phyloP scores from a whole-genome alignment of 2,329 filamentous ascomycete species.

The Pseudocercospora ulei region DNA sequence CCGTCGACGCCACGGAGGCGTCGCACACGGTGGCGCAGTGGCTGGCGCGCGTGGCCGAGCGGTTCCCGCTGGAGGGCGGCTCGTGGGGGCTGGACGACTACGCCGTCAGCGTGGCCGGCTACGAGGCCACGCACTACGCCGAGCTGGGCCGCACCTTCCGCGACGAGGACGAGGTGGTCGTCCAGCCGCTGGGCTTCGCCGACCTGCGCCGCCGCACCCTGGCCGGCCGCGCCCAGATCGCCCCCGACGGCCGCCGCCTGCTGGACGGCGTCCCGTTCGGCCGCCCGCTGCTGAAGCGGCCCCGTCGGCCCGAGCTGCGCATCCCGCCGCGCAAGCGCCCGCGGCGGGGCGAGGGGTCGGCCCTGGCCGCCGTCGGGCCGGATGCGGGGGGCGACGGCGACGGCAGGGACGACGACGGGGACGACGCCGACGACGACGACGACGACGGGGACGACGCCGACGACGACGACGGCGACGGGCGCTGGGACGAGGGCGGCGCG shows the following conservation, averaged over 20 bases:
- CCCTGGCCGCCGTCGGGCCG: conserved; percentile 31
- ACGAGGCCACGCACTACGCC: conserved; percentile 82
- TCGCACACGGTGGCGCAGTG: conserved; percentile 59
- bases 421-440: conserved; percentile 34
- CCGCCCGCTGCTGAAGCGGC: conserved; percentile 54
- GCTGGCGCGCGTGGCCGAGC: conserved; percentile 66
- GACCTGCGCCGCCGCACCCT: conserved; percentile 65
- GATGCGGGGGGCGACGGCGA: conserved; percentile 32
- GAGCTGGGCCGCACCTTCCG: conserved; percentile 59
- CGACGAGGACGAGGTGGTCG: conserved; percentile 73
- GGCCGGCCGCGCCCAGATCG: conserved; percentile 72
- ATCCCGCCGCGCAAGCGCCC: conserved; percentile 30
- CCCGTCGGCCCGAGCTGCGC: conserved; percentile 35
- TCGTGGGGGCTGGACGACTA: conserved; percentile 89
- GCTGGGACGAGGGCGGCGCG: conserved; percentile 21
- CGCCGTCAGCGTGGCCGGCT: conserved; percentile 64
- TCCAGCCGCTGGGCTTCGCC: conserved; percentile 64
- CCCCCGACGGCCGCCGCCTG: conserved; percentile 64
- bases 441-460: conserved; percentile 22
- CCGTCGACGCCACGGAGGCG: conserved; percentile 40
- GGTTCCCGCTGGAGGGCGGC: conserved; percentile 68
- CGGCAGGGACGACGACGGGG: conserved; percentile 28
- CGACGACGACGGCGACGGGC: conserved; percentile 20
- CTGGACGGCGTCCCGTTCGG: conserved; percentile 82
- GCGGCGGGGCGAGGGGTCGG: conserved; percentile 31